These are phyloP conservation scores for Chlorella sp. DNA, from an alignment of 139 green algal species.

Conservation along the genomic window DNA sequence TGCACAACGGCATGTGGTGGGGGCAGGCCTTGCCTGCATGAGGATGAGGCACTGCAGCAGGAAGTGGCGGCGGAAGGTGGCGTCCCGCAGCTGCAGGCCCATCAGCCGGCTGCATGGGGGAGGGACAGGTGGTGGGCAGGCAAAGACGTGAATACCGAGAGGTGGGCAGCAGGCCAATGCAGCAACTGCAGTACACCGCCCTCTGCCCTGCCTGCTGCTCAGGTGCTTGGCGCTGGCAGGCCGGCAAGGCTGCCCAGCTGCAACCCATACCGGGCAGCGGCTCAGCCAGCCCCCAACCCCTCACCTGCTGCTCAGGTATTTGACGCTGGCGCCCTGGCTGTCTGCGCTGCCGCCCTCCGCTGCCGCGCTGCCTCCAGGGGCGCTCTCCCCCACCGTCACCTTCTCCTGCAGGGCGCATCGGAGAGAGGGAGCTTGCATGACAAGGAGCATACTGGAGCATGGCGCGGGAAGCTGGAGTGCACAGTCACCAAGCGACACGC, in stretches of 20 bases:
- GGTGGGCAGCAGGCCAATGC: too few relatives aligned
- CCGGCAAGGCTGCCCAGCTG: too few relatives aligned
- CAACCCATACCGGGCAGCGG: too few relatives aligned
- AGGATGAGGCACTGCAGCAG: constrained; percentile 58
- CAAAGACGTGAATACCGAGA: too few relatives aligned
- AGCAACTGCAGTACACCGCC: too few relatives aligned
- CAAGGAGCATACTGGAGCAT: too few relatives aligned
- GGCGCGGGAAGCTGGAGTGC: too few relatives aligned
- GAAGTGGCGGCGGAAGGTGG: constrained; percentile 82
- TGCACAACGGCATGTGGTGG: too few relatives aligned
- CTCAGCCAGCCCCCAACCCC: too few relatives aligned
- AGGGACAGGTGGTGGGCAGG: too few relatives aligned
- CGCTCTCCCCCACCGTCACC: constrained; percentile 36
- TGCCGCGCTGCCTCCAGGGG: not conserved
- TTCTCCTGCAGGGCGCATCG: not conserved
- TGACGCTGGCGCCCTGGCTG: constrained; percentile 46
- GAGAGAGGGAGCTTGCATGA: too few relatives aligned
- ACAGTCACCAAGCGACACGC: too few relatives aligned
- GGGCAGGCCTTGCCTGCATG: constrained; percentile 10
- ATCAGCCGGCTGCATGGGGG: constrained; percentile 62
- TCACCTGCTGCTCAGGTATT: constrained; percentile 78
- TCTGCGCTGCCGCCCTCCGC: not conserved
- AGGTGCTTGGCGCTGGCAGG: constrained; percentile 80
- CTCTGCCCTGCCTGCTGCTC: constrained; percentile 68
- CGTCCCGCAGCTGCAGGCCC: constrained; percentile 81